phyloP scores from a whole-genome alignment of 352 stramenopile species.

The Globisporangium abappressorium region DNA sequence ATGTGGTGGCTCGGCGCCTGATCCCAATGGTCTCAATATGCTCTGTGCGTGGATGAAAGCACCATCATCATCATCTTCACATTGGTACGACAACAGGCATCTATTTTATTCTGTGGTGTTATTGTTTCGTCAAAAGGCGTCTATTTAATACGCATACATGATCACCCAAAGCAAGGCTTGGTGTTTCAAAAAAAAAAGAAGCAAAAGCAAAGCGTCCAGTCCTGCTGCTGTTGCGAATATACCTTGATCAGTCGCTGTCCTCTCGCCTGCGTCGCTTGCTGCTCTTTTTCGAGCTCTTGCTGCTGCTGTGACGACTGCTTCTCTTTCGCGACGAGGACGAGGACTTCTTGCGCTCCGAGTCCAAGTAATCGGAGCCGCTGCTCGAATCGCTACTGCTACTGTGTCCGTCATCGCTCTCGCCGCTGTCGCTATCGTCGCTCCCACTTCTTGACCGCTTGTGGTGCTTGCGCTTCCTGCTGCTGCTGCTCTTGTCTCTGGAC shows the following conservation, averaged over 20 bases:
- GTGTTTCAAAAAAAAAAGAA: neutral
- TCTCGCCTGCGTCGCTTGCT: slow-evolving; percentile 15
- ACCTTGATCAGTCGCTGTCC: slow-evolving; percentile 13
- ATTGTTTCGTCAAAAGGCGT: neutral
- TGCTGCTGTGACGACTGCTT: slow-evolving; percentile 11
- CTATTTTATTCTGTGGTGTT: slow-evolving; percentile 3
- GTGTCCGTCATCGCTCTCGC: neutral
- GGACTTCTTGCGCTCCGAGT: slow-evolving; percentile 22
- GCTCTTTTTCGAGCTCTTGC: slow-evolving; percentile 17
- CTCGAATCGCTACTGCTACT: slow-evolving; percentile 14
- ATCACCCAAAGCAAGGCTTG: neutral
- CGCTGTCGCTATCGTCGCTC: slow-evolving; percentile 5
- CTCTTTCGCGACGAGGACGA: slow-evolving; percentile 24
- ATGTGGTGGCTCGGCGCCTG: no score
- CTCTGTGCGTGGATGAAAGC: no score
- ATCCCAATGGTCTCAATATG: no score
- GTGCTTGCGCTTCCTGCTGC: slow-evolving; percentile 19
- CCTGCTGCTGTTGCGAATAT: no score
- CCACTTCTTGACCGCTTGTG: slow-evolving; percentile 24
- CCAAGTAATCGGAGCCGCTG: slow-evolving; percentile 18
- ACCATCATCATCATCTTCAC: neutral
- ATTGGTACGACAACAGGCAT: neutral
- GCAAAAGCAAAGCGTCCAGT: neutral
- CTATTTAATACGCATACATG: neutral
- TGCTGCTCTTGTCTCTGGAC: slow-evolving; percentile 12